Percentiles rank a stretch among this genome's conserved stretches.
Conservation (phyloP, 148 eudicot genomes). For the Amaranthus palmeri region DNA sequence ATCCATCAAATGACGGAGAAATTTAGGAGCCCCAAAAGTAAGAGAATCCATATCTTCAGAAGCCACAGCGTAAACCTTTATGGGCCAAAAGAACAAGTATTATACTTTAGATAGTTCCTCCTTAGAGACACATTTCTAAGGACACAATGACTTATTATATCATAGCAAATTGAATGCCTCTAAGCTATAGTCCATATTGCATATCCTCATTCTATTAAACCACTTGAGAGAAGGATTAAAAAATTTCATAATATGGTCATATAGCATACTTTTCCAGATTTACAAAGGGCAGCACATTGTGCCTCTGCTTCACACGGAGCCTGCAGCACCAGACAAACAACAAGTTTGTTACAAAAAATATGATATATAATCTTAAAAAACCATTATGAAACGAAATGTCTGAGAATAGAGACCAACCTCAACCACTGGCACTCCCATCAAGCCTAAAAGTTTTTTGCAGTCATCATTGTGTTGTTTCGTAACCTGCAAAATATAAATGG, state of each 20-base stretch:
- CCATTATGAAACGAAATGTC: not conserved
- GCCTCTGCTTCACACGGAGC: constrained; percentile 99
- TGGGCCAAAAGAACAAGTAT: constrained; percentile 1
- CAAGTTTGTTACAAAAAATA: constrained; percentile 11
- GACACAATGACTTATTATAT: not conserved
- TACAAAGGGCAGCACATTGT: constrained; percentile 95
- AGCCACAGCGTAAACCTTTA: constrained; percentile 92
- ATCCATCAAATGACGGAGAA: constrained; percentile 97
- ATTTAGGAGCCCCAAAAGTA: constrained; percentile 93
- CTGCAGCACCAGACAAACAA: constrained; percentile 33
- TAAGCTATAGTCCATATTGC: no score
- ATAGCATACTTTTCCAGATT: constrained; percentile 71
- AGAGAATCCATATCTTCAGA: constrained; percentile 99
- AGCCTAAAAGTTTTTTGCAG: constrained; percentile 77
- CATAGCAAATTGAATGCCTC: not conserved
- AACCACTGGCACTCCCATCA: constrained; percentile 97
- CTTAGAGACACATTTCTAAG: not conserved
- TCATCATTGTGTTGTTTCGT: constrained; percentile 94
- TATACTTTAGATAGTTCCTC: not conserved
- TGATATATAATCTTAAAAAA: not conserved
- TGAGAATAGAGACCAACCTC: constrained; percentile 45
- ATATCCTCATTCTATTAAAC: not conserved
- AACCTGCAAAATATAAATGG: constrained; percentile 42
- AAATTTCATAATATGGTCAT: not conserved
- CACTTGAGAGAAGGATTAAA: not conserved